These are phyloP conservation scores for Maudiozyma humilis DNA, from an alignment of 1,139 yeast species.

Conservation along the genomic window DNA sequence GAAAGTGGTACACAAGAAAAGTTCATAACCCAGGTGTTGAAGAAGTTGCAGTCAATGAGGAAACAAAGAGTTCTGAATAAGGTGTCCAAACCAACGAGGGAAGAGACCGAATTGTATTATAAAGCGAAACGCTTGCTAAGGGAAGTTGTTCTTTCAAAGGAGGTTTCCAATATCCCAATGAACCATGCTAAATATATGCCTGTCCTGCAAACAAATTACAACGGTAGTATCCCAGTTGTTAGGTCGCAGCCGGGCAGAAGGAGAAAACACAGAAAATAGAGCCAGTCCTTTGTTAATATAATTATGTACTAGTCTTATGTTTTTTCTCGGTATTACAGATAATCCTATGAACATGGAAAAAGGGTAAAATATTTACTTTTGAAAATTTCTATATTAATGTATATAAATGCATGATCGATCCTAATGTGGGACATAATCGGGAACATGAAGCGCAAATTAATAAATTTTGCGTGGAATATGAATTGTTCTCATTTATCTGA, in stretches of 20 bases:
- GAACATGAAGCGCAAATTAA: not conserved
- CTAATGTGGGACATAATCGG: not conserved
- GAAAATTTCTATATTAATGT: not conserved
- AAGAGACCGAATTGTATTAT: constrained; percentile 44
- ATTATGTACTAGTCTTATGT: not conserved
- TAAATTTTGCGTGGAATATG: too few species aligned
- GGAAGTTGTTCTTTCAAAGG: constrained; percentile 35
- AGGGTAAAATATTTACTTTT: not conserved
- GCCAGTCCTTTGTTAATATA: not conserved
- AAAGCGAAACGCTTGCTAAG: constrained; percentile 44
- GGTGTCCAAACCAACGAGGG: constrained; percentile 34
- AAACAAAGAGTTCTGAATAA: constrained; percentile 44
- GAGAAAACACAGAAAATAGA: constrained; percentile 30
- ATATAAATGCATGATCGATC: not conserved
- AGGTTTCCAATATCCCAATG: constrained; percentile 23
- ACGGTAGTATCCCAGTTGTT: constrained; percentile 73
- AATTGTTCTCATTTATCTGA: too few species aligned
- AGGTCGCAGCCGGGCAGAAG: constrained; percentile 29
- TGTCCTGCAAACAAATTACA: constrained; percentile 61
- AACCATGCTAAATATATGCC: constrained; percentile 41
- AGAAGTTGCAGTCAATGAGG: constrained; percentile 57
- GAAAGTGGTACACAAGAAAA: constrained; percentile 41
- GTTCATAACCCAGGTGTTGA: constrained; percentile 48
- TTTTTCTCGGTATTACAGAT: too few species aligned
- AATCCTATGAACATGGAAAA: too few species aligned